Percentiles rank a stretch among this genome's conserved stretches.
These are phyloP conservation scores for Cicer pinnatifidum DNA, from an alignment of 306 rosid species.

Conservation along the genomic window DNA sequence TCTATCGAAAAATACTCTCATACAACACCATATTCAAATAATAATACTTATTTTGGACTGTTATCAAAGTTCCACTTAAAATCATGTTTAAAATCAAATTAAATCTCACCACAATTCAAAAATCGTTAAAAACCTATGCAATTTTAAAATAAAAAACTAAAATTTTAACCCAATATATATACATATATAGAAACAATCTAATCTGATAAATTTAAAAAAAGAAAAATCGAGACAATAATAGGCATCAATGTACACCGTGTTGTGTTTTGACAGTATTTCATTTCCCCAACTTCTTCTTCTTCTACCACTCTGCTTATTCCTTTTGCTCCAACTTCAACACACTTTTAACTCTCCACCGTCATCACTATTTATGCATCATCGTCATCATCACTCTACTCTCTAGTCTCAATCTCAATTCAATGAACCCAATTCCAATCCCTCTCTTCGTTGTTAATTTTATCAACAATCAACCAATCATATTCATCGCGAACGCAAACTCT, in stretches of 20 bases:
- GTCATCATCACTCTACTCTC: not conserved
- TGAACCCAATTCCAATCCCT: conserved; percentile 18
- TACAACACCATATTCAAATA: too few relatives aligned
- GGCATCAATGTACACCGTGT: not conserved
- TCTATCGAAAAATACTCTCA: too few relatives aligned
- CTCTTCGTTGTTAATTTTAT: not conserved
- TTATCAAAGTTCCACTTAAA: too few relatives aligned
- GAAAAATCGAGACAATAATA: not conserved
- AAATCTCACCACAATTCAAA: too few relatives aligned
- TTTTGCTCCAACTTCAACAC: not conserved
- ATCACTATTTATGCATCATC: not conserved
- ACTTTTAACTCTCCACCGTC: not conserved
- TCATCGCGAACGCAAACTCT: conserved; percentile 33
- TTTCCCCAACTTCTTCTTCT: not conserved
- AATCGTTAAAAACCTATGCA: too few relatives aligned
- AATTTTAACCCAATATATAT: too few relatives aligned
- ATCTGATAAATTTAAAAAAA: not conserved
- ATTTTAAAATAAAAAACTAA: too few relatives aligned
- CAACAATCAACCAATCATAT: not conserved
- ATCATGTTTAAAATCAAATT: too few relatives aligned
- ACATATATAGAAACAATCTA: too few relatives aligned
- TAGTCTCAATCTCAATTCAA: not conserved
- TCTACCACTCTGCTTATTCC: not conserved
- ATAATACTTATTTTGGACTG: too few relatives aligned
- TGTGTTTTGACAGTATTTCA: not conserved